These are phyloP conservation scores for Pharnaceum exiguum DNA, from an alignment of 148 eudicot genomes.

Conservation along the genomic window DNA sequence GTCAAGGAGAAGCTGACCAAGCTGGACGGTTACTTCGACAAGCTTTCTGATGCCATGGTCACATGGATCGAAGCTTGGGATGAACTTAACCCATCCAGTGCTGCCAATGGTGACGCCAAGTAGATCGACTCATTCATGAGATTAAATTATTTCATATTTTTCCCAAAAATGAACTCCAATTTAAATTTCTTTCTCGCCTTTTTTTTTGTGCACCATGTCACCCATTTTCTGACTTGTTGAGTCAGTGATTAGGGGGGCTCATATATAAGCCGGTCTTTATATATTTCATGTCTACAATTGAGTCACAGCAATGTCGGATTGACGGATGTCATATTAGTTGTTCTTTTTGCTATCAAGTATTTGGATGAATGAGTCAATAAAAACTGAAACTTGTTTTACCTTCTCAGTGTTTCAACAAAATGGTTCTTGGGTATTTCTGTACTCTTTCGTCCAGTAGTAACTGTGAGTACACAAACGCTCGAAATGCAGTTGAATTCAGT, in stretches of 20 bases:
- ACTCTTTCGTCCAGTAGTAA: too few species aligned
- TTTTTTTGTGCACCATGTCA: not conserved
- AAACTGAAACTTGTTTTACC: not conserved
- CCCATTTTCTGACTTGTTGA: not conserved
- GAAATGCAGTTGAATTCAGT: too few species aligned
- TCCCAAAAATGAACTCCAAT: not conserved
- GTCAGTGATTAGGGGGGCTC: conserved; percentile 1
- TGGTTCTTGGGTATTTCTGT: too few species aligned
- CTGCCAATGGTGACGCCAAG: conserved; percentile 20
- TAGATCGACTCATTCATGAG: conserved; percentile 2
- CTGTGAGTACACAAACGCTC: too few species aligned
- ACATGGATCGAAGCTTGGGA: conserved; percentile 69
- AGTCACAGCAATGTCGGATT: too few species aligned
- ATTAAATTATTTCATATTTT: not conserved
- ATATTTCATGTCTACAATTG: too few species aligned
- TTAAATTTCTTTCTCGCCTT: not conserved
- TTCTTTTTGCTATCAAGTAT: not conserved
- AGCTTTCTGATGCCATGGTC: conserved; percentile 62
- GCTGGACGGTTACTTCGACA: conserved; percentile 48
- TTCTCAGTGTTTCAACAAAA: too few species aligned
- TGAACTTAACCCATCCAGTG: conserved; percentile 43
- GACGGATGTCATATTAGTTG: not conserved
- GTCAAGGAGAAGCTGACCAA: conserved; percentile 60
- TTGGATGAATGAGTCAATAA: not conserved
- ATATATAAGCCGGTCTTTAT: too few species aligned